A percentile compares a stretch with the other conserved stretches of the same genome.
Evolutionary conservation across 1,284 basidiomycete species (phyloP).

Genomic region (Ceratorhiza oryzae-sativae): DNA sequence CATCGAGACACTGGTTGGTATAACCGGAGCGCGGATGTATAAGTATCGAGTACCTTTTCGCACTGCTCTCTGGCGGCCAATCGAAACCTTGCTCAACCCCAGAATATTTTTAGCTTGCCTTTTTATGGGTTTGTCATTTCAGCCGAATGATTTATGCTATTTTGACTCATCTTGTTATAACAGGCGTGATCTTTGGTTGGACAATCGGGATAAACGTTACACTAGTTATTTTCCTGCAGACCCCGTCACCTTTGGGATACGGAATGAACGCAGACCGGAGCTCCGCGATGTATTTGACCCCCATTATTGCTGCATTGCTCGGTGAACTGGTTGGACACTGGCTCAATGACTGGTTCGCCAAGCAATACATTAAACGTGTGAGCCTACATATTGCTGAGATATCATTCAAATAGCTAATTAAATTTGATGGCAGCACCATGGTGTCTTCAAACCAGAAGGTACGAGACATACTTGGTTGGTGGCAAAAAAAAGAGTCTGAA

Average conservation of each 20-base stretch:
- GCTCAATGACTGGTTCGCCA: constrained; percentile 71
- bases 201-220: constrained; percentile 78
- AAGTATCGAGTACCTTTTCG: constrained; percentile 57
- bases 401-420: neutral
- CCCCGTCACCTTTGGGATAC: constrained; percentile 64
- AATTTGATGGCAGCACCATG: constrained; percentile 15
- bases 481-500: neutral
- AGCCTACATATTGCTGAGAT: constrained; percentile 42
- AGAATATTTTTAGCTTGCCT: constrained; percentile 66
- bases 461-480: too few species aligned
- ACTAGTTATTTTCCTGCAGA: constrained; percentile 70
- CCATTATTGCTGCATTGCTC: constrained; percentile 69
- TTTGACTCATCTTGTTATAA: constrained; percentile 44
- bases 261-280: constrained; percentile 62
- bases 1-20: constrained; percentile 67
- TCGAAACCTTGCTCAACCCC: constrained; percentile 57
- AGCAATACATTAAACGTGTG: constrained; percentile 62
- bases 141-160: constrained; percentile 59
- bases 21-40: constrained; percentile 68
- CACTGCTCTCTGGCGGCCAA: constrained; percentile 52
- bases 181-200: constrained; percentile 70
- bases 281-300: constrained; percentile 67
- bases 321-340: constrained; percentile 73
- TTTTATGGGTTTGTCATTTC: constrained; percentile 64
- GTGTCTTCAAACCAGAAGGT: constrained; percentile 22